Conservation (phyloP, 2,329 filamentous ascomycete genomes). For the Fonsecaea erecta region DNA sequence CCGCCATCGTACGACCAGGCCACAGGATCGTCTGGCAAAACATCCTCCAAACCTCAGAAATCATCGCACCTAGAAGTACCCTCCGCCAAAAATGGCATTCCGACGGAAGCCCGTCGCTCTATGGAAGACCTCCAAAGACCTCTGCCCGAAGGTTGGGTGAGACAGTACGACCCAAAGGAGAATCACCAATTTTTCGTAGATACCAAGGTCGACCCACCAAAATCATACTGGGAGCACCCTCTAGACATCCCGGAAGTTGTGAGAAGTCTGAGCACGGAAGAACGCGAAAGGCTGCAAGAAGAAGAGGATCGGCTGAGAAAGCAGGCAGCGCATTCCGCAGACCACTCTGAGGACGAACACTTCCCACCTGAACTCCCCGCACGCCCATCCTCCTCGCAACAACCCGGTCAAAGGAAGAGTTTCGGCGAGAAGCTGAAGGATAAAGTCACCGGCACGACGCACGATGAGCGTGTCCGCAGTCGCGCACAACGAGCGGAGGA, state of each 20-base stretch:
- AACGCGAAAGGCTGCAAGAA: constrained; percentile 54
- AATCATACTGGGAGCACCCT: constrained; percentile 66
- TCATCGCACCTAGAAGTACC: constrained; percentile 37
- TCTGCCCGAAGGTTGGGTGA: constrained; percentile 62
- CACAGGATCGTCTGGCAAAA: constrained; percentile 34
- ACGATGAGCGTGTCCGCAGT: constrained; percentile 57
- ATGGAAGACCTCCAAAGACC: constrained; percentile 66
- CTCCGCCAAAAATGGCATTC: constrained; percentile 57
- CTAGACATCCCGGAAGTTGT: constrained; percentile 64
- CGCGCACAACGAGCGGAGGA: constrained; percentile 54
- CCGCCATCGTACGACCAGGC: constrained; percentile 47
- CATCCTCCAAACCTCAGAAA: constrained; percentile 28
- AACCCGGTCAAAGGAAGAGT: constrained; percentile 44
- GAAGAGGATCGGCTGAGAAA: constrained; percentile 41
- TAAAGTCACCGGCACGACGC: constrained; percentile 61
- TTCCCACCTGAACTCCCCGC: constrained; percentile 30
- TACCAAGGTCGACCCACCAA: constrained; percentile 58
- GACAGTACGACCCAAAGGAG: constrained; percentile 59
- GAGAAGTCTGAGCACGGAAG: constrained; percentile 51
- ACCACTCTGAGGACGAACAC: constrained; percentile 36
- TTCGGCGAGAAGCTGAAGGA: constrained; percentile 65
- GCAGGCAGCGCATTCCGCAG: constrained; percentile 23
- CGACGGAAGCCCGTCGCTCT: constrained; percentile 56
- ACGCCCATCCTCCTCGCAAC: constrained; percentile 20
- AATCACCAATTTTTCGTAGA: constrained; percentile 68